phyloP scores from a whole-genome alignment of 116 monocot species.

The Trichopus zeylanicus region DNA sequence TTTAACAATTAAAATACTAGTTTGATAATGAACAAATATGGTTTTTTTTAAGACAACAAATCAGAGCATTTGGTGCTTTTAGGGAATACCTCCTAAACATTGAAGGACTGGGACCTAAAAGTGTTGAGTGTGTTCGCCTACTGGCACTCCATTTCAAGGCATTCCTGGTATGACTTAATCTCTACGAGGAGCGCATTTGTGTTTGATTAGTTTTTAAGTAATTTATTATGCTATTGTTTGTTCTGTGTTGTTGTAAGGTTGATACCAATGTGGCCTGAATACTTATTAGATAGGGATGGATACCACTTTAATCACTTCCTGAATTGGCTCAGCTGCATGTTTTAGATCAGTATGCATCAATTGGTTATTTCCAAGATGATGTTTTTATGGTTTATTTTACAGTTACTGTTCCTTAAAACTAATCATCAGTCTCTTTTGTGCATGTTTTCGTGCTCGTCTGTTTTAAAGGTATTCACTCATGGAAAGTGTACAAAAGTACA shows the following conservation, averaged over 20 bases:
- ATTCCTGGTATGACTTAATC: conserved; percentile 21
- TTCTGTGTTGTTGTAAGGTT: conserved; percentile 7
- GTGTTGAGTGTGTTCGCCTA: conserved; percentile 35
- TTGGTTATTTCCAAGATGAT: neutral
- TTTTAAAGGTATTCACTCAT: conserved; percentile 29
- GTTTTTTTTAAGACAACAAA: neutral
- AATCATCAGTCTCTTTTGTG: neutral
- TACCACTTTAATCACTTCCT: conserved; percentile 35
- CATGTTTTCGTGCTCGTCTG: neutral
- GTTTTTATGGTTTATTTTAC: neutral
- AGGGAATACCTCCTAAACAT: conserved; percentile 35
- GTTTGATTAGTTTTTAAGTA: neutral
- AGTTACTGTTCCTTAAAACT: neutral
- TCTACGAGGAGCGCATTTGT: neutral
- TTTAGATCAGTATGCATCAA: conserved; percentile 19
- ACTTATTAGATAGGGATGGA: conserved; percentile 34
- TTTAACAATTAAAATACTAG: too few relatives aligned
- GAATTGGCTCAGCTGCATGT: conserved; percentile 30
- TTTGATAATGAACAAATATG: neutral
- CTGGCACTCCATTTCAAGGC: conserved; percentile 27
- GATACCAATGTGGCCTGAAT: conserved; percentile 41
- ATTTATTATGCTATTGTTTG: neutral
- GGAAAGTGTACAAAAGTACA: conserved; percentile 27
- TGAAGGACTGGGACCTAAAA: conserved; percentile 34
- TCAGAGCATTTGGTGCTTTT: neutral